Evolutionary conservation across 2,329 filamentous ascomycete species (phyloP), one percentile per base, ranked within the genome.

Genomic region (Rhynchosporium graminicola): DNA sequence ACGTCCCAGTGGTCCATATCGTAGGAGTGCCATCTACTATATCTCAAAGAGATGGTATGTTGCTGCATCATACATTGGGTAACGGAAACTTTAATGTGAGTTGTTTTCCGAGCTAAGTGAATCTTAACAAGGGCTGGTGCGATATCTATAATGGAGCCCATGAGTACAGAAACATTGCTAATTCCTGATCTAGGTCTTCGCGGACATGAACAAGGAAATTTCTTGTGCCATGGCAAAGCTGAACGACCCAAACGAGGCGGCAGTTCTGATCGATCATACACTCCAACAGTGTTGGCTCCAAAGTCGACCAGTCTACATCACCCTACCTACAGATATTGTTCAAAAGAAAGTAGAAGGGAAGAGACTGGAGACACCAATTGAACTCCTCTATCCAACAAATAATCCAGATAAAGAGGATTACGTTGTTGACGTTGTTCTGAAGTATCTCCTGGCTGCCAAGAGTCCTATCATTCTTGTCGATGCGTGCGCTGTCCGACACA

Each of bases 231-330:
- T 90, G 45, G 86, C 88, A 59, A 87, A 88, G 70, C 81, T 96
- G 61, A 87, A 86, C 72, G 83, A 90, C 66, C 85, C 88, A 1
- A 76, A 81, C 63, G 87, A 90, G 67, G 89, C 90, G 47, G 87
- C 91, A 9, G 79, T 80, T 13, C 84, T 92, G 71, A 93, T 96
- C 69, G 92, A 96, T 74, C 82, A 90, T 70, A 86, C 89, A 3
- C 82, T 96, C 33, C 83, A 84, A 38, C 82, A 92, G 76, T 95
- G 91, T 74, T 91, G 85, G 78, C 76, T 91, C 50, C 80, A 84
- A 61, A 91, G 87, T 64, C 83, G 89, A 26, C 92, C 92, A 2
- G 90, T 96, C 56, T 96, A 96, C 76, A 87, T 96, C 69, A 88
- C 88, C 73, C 80, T 96, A 8, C 91, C 92, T 2, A 91, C 89